Evolutionary conservation across 495 filamentous ascomycete species (phyloP).

Genomic region (Ascodesmis nigricans): DNA sequence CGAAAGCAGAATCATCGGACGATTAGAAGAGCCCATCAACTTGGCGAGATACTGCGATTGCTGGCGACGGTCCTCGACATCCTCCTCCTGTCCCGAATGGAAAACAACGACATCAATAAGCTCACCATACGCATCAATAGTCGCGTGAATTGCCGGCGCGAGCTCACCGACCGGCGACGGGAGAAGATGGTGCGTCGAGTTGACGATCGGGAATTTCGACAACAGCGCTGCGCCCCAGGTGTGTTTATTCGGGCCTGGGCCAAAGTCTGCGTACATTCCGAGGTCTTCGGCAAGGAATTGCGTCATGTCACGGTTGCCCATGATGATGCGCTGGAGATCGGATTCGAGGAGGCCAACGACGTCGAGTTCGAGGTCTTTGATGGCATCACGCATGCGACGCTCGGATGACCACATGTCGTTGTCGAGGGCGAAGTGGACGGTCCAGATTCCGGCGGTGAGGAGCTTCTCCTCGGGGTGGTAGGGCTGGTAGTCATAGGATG

Average conservation of each 20-base stretch:
- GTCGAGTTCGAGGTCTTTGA: conserved; percentile 84
- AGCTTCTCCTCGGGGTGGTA: conserved; percentile 73
- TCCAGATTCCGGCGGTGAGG: conserved; percentile 92
- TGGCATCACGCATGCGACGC: conserved; percentile 74
- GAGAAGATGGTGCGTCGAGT: conserved; percentile 87
- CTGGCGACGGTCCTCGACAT: conserved; percentile 73
- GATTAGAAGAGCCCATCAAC: conserved; percentile 61
- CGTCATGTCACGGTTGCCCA: conserved; percentile 95
- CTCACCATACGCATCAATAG: conserved; percentile 77
- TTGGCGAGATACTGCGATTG: conserved; percentile 74
- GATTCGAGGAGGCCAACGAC: conserved; percentile 85
- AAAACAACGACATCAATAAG: conserved; percentile 89
- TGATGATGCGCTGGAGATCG: conserved; percentile 93
- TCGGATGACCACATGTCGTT: conserved; percentile 99
- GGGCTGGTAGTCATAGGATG: conserved; percentile 71
- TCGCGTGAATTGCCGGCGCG: conserved; percentile 89
- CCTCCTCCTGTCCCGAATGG: conserved; percentile 97
- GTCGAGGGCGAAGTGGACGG: conserved; percentile 92
- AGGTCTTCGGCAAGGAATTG: conserved; percentile 90
- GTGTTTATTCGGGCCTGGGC: conserved; percentile 95
- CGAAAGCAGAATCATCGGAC: conserved; percentile 66
- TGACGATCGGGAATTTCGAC: conserved; percentile 93
- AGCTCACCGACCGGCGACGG: conserved; percentile 87
- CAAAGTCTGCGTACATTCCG: conserved; percentile 96
- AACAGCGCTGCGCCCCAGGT: conserved; percentile 90